Evolutionary conservation across 2,329 filamentous ascomycete genomes (phyloP), one percentile per base, ranked within the genome.

Genomic region (Xenoacremonium recifei): DNA sequence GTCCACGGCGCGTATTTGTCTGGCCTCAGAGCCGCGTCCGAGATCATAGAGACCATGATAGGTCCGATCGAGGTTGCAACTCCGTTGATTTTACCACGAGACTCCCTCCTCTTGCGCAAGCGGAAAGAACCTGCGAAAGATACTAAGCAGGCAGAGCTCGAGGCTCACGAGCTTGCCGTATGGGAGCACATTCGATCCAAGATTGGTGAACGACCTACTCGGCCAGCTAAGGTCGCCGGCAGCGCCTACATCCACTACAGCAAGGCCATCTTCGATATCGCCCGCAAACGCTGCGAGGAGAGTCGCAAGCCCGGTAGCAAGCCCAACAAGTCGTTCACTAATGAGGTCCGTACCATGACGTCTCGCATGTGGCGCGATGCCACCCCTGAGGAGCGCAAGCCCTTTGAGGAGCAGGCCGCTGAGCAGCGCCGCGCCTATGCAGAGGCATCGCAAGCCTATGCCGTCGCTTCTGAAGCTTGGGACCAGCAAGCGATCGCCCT

Each of bases 1-100:
- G 93, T 99, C 1, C 93, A 99, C 54, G 93, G 93, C 5, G 95
- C 93, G 7, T 99, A 97, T 60, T 73, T 99, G 4, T 96, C 93
- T 2, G 95, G 93, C 3, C 74, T 99, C 5, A 84, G 93, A 37
- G 93, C 87, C 4, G 93, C 93, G 10, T 85, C 87, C 3, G 91
- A 97, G 59, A 79, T 99, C 3, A 72, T 96, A 27, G 84, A 92
- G 40, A 72, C 80, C 3, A 79, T 96, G 62, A 73, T 93, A 21
- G 93, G 93, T 1, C 84, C 89, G 1, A 89, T 99, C 45, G 70
- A 84, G 33, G 72, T 96, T 10, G 86, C 87, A 1, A 74, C 73
- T 4, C 90, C 90, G 2, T 75, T 99, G 3, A 79, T 97, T 15
- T 76, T 81, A 45, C 73, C 84, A 49, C 81, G 85, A 57, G 73